These are phyloP conservation scores for Paracorniculantispora psalliotae DNA, from an alignment of 2,329 filamentous ascomycete species.

Conservation along the genomic window DNA sequence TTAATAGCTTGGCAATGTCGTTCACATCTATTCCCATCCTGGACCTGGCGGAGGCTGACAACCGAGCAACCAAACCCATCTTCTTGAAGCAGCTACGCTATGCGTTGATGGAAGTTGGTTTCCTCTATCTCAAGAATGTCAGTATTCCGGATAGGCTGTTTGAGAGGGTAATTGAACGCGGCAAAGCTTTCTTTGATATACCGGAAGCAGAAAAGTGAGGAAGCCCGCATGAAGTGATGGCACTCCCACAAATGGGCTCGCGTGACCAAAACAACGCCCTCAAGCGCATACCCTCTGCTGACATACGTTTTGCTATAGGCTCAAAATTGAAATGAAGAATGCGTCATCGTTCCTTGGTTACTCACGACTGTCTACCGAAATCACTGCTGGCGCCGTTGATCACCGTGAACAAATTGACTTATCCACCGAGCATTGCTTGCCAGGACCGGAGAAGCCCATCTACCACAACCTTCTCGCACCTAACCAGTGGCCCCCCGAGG, in stretches of 20 bases:
- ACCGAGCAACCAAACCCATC: conserved; percentile 60
- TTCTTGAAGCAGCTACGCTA: conserved; percentile 69
- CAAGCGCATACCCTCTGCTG: too few species aligned
- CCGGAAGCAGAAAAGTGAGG: conserved; percentile 67
- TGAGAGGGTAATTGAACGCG: conserved; percentile 60
- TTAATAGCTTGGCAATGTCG: too few species aligned
- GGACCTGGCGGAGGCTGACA: conserved; percentile 62
- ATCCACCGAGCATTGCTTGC: conserved; percentile 69
- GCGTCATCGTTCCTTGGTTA: conserved; percentile 69
- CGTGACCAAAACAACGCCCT: too few species aligned
- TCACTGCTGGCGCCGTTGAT: conserved; percentile 70
- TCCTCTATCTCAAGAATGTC: conserved; percentile 78
- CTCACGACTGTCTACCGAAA: conserved; percentile 59
- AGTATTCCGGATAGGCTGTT: conserved; percentile 66
- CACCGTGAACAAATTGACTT: conserved; percentile 85
- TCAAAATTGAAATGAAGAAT: conserved; percentile 69
- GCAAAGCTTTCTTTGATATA: conserved; percentile 71
- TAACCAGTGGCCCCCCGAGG: conserved; percentile 70
- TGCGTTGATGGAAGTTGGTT: conserved; percentile 81
- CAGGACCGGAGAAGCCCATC: conserved; percentile 55
- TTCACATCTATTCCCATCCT: conserved; percentile 75
- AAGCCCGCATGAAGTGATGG: background rate
- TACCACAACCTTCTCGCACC: conserved; percentile 72
- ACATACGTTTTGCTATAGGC: too few species aligned
- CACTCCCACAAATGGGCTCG: too few species aligned